These are phyloP conservation scores for Penicillium mononematosum DNA, from an alignment of 495 filamentous ascomycete species.

Conservation along the genomic window DNA sequence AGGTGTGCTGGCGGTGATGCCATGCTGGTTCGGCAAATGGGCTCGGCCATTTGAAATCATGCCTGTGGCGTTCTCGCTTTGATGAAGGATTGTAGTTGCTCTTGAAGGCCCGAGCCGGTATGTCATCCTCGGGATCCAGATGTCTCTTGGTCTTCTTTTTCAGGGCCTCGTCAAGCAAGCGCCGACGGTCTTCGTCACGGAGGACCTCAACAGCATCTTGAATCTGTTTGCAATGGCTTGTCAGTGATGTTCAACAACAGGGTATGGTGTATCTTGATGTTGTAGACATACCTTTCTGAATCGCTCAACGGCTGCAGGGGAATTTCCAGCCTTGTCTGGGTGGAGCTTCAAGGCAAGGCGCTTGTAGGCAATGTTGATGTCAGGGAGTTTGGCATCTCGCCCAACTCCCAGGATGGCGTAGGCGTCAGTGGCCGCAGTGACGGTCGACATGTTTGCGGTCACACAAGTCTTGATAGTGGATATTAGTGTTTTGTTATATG, in stretches of 20 bases:
- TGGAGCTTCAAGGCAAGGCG: conserved; percentile 55
- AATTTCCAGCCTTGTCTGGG: conserved; percentile 58
- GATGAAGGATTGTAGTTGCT: background rate
- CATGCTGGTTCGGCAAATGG: background rate
- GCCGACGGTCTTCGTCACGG: conserved; percentile 31
- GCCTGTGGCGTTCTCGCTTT: background rate
- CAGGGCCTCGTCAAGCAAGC: conserved; percentile 25
- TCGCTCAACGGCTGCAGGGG: conserved; percentile 37
- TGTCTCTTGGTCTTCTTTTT: background rate
- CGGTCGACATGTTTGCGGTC: conserved; percentile 11
- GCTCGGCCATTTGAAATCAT: background rate
- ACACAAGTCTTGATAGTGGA: background rate
- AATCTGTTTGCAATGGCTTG: conserved; percentile 26
- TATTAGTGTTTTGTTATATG: background rate
- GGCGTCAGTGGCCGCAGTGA: conserved; percentile 20
- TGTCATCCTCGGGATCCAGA: background rate
- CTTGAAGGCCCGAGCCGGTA: background rate
- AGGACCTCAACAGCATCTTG: conserved; percentile 41
- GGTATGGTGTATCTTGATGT: background rate
- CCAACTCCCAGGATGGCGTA: conserved; percentile 42
- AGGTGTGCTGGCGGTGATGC: background rate
- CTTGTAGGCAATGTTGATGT: conserved; percentile 48
- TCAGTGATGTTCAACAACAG: background rate
- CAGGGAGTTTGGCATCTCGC: conserved; percentile 31
- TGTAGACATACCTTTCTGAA: conserved; percentile 40